These are phyloP conservation scores for Pholiota microspora DNA, from an alignment of 768 basidiomycete species.

Conservation along the genomic window DNA sequence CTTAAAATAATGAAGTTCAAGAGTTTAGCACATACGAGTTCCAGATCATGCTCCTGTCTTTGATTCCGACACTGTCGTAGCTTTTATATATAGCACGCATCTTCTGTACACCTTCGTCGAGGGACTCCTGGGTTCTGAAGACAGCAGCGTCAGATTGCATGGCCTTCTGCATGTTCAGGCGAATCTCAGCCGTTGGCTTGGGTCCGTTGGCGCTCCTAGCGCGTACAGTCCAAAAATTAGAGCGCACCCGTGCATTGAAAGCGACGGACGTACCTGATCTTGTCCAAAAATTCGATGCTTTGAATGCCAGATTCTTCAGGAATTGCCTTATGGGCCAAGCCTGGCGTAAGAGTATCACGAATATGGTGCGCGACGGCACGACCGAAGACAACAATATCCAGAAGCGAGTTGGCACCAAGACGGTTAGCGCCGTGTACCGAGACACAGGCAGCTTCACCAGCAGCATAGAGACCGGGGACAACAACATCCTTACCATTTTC, in stretches of 20 bases:
- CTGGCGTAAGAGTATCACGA: constrained; percentile 83
- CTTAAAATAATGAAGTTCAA: neutral
- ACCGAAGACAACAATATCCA: constrained; percentile 99
- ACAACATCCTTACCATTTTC: constrained; percentile 88
- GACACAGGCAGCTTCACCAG: constrained; percentile 98
- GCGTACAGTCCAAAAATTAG: constrained; percentile 75
- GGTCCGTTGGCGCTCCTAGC: constrained; percentile 75
- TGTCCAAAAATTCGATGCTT: constrained; percentile 85
- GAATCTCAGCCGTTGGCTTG: constrained; percentile 84
- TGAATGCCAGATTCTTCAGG: constrained; percentile 82
- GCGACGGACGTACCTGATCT: constrained; percentile 62
- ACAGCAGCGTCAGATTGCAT: constrained; percentile 99
- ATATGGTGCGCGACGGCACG: constrained; percentile 99
- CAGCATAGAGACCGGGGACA: constrained; percentile 96
- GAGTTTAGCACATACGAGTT: constrained; percentile 69
- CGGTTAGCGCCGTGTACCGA: constrained; percentile 99
- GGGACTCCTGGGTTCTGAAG: constrained; percentile 85
- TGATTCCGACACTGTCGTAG: constrained; percentile 90
- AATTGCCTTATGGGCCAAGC: constrained; percentile 87
- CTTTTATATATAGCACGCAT: constrained; percentile 83
- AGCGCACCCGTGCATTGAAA: no score
- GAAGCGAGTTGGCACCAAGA: constrained; percentile 96
- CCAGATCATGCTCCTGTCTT: constrained; percentile 99
- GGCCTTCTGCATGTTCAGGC: constrained; percentile 97
- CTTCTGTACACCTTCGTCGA: constrained; percentile 93